Evolutionary conservation across 2,329 filamentous ascomycete species (phyloP).

Genomic region (Fusarium sp.): DNA sequence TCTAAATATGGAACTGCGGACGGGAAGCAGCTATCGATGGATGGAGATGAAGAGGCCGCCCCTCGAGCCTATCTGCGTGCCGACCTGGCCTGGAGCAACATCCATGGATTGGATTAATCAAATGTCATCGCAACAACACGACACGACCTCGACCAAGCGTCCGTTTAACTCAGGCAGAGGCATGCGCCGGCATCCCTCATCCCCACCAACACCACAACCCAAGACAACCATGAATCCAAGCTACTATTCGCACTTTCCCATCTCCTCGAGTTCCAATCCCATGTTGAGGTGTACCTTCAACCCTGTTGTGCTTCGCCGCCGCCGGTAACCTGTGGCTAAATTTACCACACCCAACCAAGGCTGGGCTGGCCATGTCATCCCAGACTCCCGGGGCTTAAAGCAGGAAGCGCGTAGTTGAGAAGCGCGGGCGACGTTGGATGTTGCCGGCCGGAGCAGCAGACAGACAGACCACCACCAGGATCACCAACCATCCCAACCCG

Average conservation of each 20-base stretch:
- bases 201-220: conserved; percentile 13
- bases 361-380: conserved; percentile 12
- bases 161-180: conserved; percentile 5
- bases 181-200: background rate
- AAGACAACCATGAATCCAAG: conserved; percentile 7
- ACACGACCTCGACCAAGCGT: background rate
- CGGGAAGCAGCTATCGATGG: background rate
- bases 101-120: background rate
- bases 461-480: conserved; percentile 20
- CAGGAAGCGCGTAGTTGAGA: conserved; percentile 8
- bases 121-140: background rate
- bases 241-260: conserved; percentile 9
- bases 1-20: conserved; percentile 5
- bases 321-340: conserved; percentile 28
- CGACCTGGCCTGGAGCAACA: background rate
- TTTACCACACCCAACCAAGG: conserved; percentile 19
- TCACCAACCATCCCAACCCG: conserved; percentile 23
- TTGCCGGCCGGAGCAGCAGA: conserved; percentile 36
- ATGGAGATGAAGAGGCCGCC: background rate
- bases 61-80: background rate
- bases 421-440: conserved; percentile 32
- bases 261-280: conserved; percentile 11
- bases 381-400: conserved; percentile 11
- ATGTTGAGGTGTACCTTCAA: conserved; percentile 7
- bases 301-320: conserved; percentile 22